Conservation (phyloP, 2,329 filamentous ascomycete species). For the Colletotrichum plurivorum region DNA sequence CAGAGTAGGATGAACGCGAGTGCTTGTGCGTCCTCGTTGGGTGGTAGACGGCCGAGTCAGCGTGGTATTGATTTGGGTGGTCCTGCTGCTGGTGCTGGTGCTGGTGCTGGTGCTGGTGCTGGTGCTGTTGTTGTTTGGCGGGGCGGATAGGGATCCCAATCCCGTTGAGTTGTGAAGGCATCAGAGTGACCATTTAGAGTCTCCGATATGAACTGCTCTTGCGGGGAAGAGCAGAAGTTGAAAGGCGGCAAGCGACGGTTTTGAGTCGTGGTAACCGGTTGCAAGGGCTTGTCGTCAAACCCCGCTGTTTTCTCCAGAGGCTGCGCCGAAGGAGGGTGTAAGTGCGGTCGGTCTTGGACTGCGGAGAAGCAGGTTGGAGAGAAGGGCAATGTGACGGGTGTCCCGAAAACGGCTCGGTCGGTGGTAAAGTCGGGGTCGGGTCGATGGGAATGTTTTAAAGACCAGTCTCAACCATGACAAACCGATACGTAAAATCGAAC, state of each 20-base stretch:
- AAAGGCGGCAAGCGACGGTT: slow-evolving; percentile 19
- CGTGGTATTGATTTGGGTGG: slow-evolving; percentile 38
- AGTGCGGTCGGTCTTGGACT: slow-evolving; percentile 34
- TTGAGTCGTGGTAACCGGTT: slow-evolving; percentile 26
- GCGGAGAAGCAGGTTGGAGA: slow-evolving; percentile 30
- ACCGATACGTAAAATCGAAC: slow-evolving; percentile 32
- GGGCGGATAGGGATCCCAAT: slow-evolving; percentile 52
- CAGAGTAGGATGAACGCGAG: slow-evolving; percentile 73
- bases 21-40: slow-evolving; percentile 68
- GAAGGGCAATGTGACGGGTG: slow-evolving; percentile 23
- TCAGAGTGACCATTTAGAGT: slow-evolving; percentile 43
- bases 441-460: slow-evolving; percentile 35
- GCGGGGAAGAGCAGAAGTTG: slow-evolving; percentile 33
- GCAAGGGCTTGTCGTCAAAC: slow-evolving; percentile 39
- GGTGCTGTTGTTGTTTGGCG: slow-evolving; percentile 49
- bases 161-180: slow-evolving; percentile 52
- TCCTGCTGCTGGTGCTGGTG: slow-evolving; percentile 25
- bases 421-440: slow-evolving; percentile 12
- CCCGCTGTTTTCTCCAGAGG: slow-evolving; percentile 41
- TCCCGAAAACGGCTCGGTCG: slow-evolving; percentile 32
- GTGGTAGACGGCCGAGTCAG: slow-evolving; percentile 37
- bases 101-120: slow-evolving; percentile 46
- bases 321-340: slow-evolving; percentile 38
- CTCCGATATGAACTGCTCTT: slow-evolving; percentile 27
- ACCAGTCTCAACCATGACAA: slow-evolving; percentile 33